Evolutionary conservation across 805 yeast genomes (phyloP).

Genomic region (Ogataea trehaloabstinens): DNA sequence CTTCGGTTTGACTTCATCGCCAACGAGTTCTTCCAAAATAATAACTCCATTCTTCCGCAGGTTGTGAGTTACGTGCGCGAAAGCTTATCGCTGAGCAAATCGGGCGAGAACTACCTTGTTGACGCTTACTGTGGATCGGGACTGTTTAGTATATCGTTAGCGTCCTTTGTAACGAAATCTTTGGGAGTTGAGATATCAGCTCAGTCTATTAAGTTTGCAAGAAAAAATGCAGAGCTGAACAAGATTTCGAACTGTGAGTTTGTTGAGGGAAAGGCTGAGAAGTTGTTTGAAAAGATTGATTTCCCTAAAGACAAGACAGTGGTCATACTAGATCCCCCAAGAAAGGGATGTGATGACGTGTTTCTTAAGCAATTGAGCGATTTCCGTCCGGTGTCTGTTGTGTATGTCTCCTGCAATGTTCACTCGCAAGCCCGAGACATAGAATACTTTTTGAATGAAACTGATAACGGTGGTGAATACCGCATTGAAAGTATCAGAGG

Average conservation of each 20-base stretch:
- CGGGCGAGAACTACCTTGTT: constrained; percentile 34
- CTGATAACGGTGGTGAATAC: constrained; percentile 62
- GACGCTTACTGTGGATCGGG: constrained; percentile 44
- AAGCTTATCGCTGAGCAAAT: constrained; percentile 50
- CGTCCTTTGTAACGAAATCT: constrained; percentile 75
- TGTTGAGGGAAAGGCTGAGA: constrained; percentile 89
- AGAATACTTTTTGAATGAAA: constrained; percentile 71
- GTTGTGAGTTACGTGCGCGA: constrained; percentile 80
- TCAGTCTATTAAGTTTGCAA: constrained; percentile 87
- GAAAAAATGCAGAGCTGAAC: constrained; percentile 73
- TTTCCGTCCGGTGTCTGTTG: constrained; percentile 80
- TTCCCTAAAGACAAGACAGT: constrained; percentile 77
- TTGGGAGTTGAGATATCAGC: constrained; percentile 94
- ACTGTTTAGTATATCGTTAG: constrained; percentile 82
- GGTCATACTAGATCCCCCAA: constrained; percentile 93
- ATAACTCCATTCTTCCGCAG: constrained; percentile 81
- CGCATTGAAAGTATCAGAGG: constrained; percentile 82
- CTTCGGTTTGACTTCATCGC: constrained; percentile 84
- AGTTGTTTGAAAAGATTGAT: constrained; percentile 74
- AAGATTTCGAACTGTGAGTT: constrained; percentile 76
- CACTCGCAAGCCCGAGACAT: constrained; percentile 96
- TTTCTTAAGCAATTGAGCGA: constrained; percentile 83
- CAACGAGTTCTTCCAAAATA: constrained; percentile 95
- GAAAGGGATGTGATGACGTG: constrained; percentile 92
- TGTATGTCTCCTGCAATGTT: constrained; percentile 96